Base-by-base conservation (phyloP, 345 rosid species). In the Citrus glauca region DNA sequence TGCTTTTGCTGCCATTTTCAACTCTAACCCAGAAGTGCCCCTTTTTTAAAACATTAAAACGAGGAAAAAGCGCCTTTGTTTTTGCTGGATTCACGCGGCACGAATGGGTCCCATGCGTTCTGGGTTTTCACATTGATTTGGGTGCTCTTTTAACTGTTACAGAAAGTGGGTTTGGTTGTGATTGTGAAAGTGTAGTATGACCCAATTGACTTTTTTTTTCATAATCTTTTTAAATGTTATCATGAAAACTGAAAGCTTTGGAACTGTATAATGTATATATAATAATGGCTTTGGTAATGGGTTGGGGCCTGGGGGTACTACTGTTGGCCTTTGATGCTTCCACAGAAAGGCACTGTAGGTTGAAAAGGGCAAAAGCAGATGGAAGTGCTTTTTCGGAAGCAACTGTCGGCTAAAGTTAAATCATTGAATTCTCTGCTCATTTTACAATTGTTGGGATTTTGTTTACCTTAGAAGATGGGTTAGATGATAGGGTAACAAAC, bases 11-110 rank as follows among this genome's bases (percentile, higher is more conserved):
- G 33, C 50, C 62, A 16, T 71, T 71, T 75, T 48, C 65, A 32
- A 75, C 63, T 24, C 63, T 50, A 33, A 2, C 13, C 6, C 61
- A 13, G 16, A 2, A 42, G 48, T 2, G 16, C 16, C 1, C 2
- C 40, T 35, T 35, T 38, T 38, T 38, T 38, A 38, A 37, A 37
- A 38, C 50, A 11, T 45, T 45, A 45, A 45, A 45, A 45, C 0
- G 9, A 45, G 48, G 3, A 45, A 7, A 20, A 42, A 8, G n/a
- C 0, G n/a, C 19, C 55, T 55, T 63, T 72, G 32, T 24, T n/a
- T 61, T 64, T 70, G 68, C 81, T 74, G 42, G 19, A 56, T 75
- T 75, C 78, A 82, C 83, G 71, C 85, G 74, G 48, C 66, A 28
- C 27, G 14, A 25, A 72, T 69, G 53, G 88, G 84, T 14, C 84